Evolutionary conservation across 257 asterid species (phyloP).

Genomic region (Nemophila menziesii): DNA sequence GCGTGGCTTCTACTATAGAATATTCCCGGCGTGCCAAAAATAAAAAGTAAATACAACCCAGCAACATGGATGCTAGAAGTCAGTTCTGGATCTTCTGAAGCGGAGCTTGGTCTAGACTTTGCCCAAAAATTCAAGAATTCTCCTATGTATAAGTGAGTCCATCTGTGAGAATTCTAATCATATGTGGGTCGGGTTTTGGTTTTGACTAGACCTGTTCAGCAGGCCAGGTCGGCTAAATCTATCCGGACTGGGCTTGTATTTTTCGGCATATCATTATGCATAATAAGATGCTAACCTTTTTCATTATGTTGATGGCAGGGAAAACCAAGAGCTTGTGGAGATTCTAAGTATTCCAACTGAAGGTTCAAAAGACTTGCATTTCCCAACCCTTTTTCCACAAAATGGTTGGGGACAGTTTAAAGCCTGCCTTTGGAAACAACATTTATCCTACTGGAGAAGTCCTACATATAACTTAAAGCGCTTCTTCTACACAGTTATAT

Average conservation of each 20-base stretch:
- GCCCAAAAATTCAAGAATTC: constrained; percentile 18
- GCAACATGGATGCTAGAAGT: constrained; percentile 30
- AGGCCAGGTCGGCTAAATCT: no score
- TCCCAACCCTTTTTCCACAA: constrained; percentile 13
- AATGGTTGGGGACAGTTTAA: constrained; percentile 20
- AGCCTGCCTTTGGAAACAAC: constrained; percentile 23
- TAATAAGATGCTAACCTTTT: constrained; percentile 9
- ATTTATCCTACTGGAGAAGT: constrained; percentile 26
- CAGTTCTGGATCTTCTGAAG: constrained; percentile 22
- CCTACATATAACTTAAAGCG: constrained; percentile 24
- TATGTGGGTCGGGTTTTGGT: no score
- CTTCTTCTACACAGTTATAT: constrained; percentile 3
- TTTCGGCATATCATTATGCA: neutral
- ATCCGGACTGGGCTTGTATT: neutral
- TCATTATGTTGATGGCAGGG: constrained; percentile 6
- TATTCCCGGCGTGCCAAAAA: constrained; percentile 21
- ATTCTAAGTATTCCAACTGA: constrained; percentile 10
- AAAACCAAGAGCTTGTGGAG: constrained; percentile 3
- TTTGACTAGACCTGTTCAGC: no score
- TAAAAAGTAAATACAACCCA: no score
- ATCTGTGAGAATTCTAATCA: neutral
- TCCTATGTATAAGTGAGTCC: constrained; percentile 16
- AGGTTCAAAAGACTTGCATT: no score
- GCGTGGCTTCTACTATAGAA: constrained; percentile 4
- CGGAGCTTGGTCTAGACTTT: constrained; percentile 21